Percentiles rank a stretch among this genome's conserved stretches.
These are phyloP conservation scores for Jasminum sambac DNA, from an alignment of 257 asterid genomes.

Conservation along the genomic window DNA sequence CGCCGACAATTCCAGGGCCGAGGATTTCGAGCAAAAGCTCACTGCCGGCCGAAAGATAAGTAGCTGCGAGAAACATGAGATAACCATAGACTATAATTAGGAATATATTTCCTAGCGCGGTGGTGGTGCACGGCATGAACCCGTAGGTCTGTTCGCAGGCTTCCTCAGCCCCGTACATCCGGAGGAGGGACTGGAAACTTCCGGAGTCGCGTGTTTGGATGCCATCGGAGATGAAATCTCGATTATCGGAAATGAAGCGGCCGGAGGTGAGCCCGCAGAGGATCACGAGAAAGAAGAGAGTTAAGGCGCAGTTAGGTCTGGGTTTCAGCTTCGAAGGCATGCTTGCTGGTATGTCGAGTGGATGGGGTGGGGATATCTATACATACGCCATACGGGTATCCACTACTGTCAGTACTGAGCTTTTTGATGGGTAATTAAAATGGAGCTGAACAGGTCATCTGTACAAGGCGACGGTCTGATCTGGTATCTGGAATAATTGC, in stretches of 20 bases:
- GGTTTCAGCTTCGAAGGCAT: constrained; percentile 27
- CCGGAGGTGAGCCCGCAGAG: constrained; percentile 46
- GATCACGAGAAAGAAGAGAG: constrained; percentile 33
- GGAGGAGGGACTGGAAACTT: constrained; percentile 31
- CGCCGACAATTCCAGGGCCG: constrained; percentile 90
- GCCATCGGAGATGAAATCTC: constrained; percentile 56
- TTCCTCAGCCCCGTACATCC: constrained; percentile 45
- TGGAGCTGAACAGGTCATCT: neutral
- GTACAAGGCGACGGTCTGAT: neutral
- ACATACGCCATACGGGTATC: too few relatives aligned
- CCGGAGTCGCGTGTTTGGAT: constrained; percentile 5
- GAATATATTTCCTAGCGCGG: constrained; percentile 66
- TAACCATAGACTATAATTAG: constrained; percentile 76
- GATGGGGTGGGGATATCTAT: too few relatives aligned
- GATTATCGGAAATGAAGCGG: constrained; percentile 44
- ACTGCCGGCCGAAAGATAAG: constrained; percentile 72
- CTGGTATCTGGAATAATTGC: too few relatives aligned
- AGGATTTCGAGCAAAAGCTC: constrained; percentile 87
- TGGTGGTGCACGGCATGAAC: constrained; percentile 76
- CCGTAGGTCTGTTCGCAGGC: constrained; percentile 86
- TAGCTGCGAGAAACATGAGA: constrained; percentile 79
- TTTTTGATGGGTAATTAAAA: neutral
- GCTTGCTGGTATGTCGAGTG: neutral
- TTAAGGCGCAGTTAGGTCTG: constrained; percentile 20
- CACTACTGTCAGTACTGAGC: neutral